Base-by-base conservation (phyloP, 2,329 filamentous ascomycete species). In the Botrytis fragariae region DNA sequence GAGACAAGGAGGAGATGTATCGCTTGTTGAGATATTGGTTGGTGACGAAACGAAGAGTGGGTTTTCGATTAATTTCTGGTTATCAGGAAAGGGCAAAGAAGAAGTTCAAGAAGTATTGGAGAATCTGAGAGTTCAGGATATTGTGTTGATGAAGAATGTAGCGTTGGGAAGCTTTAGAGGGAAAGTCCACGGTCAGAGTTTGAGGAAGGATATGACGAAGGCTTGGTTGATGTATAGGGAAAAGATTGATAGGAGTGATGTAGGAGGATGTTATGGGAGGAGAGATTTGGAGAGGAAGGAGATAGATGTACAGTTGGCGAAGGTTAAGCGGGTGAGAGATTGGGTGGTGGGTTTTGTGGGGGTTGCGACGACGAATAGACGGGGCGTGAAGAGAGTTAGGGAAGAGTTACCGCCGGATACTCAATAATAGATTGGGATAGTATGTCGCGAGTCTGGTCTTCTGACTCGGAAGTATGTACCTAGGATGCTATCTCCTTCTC, bases 61-160 rank as follows among this genome's bases (percentile, higher is more conserved):
- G 3, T 97, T 98, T 82, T 89, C 87, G 42, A 86, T 98, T 72
- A 95, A 92, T 4, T 94, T 97, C 81, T 98, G 95, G 95, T 84
- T 97, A 2, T 83, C 86, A 4, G 75, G 75, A 62, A 76, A 51
- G 57, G 76, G 64, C n/a, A 80, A 81, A 72, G 79, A 75, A 59
- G 75, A 69, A 71, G 76, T 76, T 54, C 78, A 71, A 42, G 73
- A 44, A 35, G 67, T 74, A 14, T 78, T 87, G 16, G 81, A 83
- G 1, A 82, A 80, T 0, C 83, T 97, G 45, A 86, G 90, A 63
- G 84, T 89, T 0, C 91, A 92, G 77, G 94, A 98, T 79, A 88
- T 97, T 1, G 85, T 98, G 8, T 85, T 97, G 22, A 80, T 97
- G 74, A 90, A 91, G 73, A 94, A 95, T 78, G 90, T 97, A 10